Conservation (phyloP, 257 asterid genomes). For the Penstemon newberryi region DNA sequence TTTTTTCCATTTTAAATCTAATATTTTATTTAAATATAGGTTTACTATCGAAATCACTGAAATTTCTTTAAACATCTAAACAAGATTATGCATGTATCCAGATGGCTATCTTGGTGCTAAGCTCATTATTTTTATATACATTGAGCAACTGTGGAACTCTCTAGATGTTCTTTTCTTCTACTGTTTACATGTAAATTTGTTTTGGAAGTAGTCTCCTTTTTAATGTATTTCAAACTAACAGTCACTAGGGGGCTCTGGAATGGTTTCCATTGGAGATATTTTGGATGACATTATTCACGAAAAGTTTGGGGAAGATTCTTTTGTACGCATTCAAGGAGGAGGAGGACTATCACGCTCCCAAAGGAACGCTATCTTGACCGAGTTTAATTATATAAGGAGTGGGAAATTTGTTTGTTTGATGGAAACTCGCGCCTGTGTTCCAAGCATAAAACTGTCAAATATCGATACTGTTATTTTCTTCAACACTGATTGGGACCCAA, state of each 20-base stretch:
- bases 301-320: conserved; percentile 52
- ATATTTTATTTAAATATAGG: conserved; percentile 11
- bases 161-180: background rate
- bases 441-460: conserved; percentile 43
- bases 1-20: background rate
- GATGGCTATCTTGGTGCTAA: too few species aligned
- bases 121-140: background rate
- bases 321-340: conserved; percentile 34
- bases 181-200: conserved; percentile 6
- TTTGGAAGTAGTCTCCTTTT: conserved; percentile 8
- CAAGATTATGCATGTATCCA: too few species aligned
- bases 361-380: conserved; percentile 32
- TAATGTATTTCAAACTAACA: conserved; percentile 29
- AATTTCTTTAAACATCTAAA: conserved; percentile 4
- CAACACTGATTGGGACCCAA: conserved; percentile 71
- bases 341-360: conserved; percentile 28
- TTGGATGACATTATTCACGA: conserved; percentile 55
- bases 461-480: conserved; percentile 52
- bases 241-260: conserved; percentile 41
- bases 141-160: background rate
- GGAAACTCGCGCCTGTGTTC: conserved; percentile 55
- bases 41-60: conserved; percentile 8
- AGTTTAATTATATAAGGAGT: conserved; percentile 40
- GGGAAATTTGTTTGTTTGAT: conserved; percentile 51
- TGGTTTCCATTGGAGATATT: conserved; percentile 48